These are phyloP conservation scores for Novakomyces olei DNA, from an alignment of 805 yeast genomes.

Conservation along the genomic window DNA sequence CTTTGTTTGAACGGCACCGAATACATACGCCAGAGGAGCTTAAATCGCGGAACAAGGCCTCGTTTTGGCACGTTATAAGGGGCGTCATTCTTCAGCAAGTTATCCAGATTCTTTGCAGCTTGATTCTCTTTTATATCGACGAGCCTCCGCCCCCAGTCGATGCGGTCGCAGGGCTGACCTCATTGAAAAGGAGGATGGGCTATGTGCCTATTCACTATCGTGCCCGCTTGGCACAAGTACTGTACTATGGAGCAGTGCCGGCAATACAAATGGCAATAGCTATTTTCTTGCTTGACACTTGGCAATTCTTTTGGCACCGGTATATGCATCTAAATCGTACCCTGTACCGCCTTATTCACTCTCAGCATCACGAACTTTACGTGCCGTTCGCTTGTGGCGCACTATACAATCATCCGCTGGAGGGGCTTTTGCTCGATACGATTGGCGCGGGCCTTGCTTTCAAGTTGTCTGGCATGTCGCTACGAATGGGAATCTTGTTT, in stretches of 20 bases:
- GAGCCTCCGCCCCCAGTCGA: slow-evolving; percentile 9
- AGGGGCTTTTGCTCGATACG: slow-evolving; percentile 83
- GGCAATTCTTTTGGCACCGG: slow-evolving; percentile 88
- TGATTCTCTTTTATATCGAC: slow-evolving; percentile 33
- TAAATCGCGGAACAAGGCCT: slow-evolving; percentile 47
- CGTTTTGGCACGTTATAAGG: slow-evolving; percentile 41
- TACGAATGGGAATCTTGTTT: slow-evolving; percentile 53
- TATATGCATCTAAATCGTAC: slow-evolving; percentile 64
- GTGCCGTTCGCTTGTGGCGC: slow-evolving; percentile 97
- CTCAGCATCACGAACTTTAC: slow-evolving; percentile 81
- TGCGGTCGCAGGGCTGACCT: slow-evolving; percentile 3
- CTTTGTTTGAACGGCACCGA: slow-evolving; percentile 51
- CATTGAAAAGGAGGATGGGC: slow-evolving; percentile 7
- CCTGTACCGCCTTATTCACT: slow-evolving; percentile 64
- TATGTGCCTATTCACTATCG: background rate
- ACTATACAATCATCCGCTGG: slow-evolving; percentile 77
- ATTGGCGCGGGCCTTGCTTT: slow-evolving; percentile 76
- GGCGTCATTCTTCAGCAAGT: slow-evolving; percentile 75
- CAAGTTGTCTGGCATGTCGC: slow-evolving; percentile 36
- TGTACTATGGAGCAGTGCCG: slow-evolving; percentile 47
- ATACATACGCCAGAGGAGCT: slow-evolving; percentile 88
- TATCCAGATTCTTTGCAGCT: slow-evolving; percentile 58
- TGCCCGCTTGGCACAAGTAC: slow-evolving; percentile 18
- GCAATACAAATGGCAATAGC: slow-evolving; percentile 35
- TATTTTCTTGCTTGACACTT: slow-evolving; percentile 61